Percentiles rank a stretch among this genome's conserved stretches.
Evolutionary conservation across 352 stramenopile genomes (phyloP).

Genomic region (Nothophytophthora sp.): DNA sequence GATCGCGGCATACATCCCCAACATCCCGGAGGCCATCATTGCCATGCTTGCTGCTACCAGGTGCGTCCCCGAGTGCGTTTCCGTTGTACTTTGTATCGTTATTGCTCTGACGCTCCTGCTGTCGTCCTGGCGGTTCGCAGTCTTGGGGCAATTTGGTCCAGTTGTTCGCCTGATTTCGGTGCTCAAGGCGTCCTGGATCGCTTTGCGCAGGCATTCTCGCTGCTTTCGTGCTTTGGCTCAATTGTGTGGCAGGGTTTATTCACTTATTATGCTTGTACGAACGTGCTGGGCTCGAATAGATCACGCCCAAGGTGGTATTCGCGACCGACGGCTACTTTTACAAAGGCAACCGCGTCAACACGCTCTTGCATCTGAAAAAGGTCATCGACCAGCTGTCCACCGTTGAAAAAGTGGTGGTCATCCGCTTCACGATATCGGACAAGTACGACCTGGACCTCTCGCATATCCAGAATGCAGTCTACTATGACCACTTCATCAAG

Average conservation of each 20-base stretch:
- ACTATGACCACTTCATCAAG: constrained; percentile 54
- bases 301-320: constrained; percentile 78
- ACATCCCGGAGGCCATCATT: constrained; percentile 70
- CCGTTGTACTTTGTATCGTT: no score
- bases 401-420: constrained; percentile 60
- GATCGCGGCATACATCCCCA: constrained; percentile 70
- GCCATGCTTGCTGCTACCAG: constrained; percentile 76
- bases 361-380: constrained; percentile 52
- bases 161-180: constrained; percentile 89
- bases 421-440: constrained; percentile 60
- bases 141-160: constrained; percentile 72
- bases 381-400: constrained; percentile 67
- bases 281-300: constrained; percentile 16
- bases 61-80: no score
- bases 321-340: constrained; percentile 80
- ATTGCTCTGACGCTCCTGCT: no score
- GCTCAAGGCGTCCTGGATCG: constrained; percentile 78
- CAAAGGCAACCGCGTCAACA: constrained; percentile 74
- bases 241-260: no score
- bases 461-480: constrained; percentile 51
- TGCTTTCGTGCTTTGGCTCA: background rate
- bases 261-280: background rate
- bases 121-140: background rate
- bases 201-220: constrained; percentile 55
- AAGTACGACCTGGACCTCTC: constrained; percentile 64